Evolutionary conservation across 2,329 filamentous ascomycete species (phyloP).

Genomic region (Pseudocercospora musae): DNA sequence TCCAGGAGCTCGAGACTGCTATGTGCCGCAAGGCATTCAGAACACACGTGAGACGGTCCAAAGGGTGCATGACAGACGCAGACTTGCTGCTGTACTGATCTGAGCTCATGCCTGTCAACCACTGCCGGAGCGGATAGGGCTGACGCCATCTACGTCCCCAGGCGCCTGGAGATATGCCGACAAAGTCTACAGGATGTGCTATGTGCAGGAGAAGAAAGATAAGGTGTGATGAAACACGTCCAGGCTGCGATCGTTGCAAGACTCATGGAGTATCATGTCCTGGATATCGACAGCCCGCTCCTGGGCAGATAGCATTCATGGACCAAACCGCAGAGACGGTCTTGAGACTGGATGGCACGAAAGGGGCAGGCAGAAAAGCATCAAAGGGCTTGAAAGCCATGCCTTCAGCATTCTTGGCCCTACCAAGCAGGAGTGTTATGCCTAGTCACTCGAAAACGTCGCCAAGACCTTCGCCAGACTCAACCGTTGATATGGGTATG

Average conservation of each 20-base stretch:
- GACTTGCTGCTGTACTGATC: not conserved
- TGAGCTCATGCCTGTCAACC: not conserved
- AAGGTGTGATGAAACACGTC: conserved; percentile 32
- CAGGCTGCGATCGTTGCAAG: conserved; percentile 30
- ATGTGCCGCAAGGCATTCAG: not conserved
- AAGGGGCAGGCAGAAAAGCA: conserved; percentile 9
- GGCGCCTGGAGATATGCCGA: conserved; percentile 24
- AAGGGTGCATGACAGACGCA: not conserved
- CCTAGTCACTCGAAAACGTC: not conserved
- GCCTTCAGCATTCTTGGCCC: not conserved
- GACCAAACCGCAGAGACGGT: conserved; percentile 28
- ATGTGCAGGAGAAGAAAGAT: conserved; percentile 35
- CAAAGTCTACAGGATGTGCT: conserved; percentile 32
- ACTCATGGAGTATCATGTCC: conserved; percentile 33
- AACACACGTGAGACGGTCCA: not conserved
- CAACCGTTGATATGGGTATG: not conserved
- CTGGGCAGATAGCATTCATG: conserved; percentile 28
- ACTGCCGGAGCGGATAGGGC: not conserved
- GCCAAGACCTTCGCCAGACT: not conserved
- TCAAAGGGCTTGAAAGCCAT: not conserved
- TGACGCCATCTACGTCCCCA: not conserved
- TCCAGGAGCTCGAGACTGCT: not conserved
- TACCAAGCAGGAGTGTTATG: not conserved
- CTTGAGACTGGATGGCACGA: conserved; percentile 11
- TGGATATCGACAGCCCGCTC: conserved; percentile 29